Conservation (phyloP, 176 grass and related monocot genomes). For the Aegilops sharonensis region DNA sequence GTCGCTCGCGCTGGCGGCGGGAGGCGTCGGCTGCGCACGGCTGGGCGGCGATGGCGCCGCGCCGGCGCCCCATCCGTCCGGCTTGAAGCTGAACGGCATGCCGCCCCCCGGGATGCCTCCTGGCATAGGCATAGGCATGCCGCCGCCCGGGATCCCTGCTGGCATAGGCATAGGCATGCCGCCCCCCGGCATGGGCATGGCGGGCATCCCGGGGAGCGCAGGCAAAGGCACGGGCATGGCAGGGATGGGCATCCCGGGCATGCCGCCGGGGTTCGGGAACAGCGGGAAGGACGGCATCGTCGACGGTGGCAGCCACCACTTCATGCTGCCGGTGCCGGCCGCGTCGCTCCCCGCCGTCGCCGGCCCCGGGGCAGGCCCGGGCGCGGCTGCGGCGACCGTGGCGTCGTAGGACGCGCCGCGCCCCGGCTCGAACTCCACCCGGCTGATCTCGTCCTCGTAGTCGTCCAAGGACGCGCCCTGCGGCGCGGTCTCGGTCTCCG, state of each 20-base stretch:
- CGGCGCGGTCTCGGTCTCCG: constrained; percentile 11
- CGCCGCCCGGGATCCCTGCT: neutral
- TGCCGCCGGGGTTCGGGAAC: constrained; percentile 53
- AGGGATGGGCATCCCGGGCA: constrained; percentile 35
- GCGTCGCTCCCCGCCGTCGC: neutral
- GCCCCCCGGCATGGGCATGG: constrained; percentile 22
- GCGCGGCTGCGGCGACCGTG: neutral
- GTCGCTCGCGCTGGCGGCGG: neutral
- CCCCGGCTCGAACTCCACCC: constrained; percentile 48
- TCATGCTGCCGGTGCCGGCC: constrained; percentile 32
- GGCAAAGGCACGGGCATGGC: constrained; percentile 36
- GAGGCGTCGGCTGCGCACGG: constrained; percentile 7
- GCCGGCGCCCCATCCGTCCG: constrained; percentile 29
- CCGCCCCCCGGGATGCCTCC: neutral
- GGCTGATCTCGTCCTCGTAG: constrained; percentile 48
- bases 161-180: constrained; percentile 26
- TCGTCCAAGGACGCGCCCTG: constrained; percentile 20
- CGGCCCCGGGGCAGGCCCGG: neutral
- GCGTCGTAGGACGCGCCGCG: constrained; percentile 15
- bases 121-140: constrained; percentile 26
- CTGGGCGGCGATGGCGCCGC: constrained; percentile 6
- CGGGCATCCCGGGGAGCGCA: constrained; percentile 36
- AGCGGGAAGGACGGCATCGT: constrained; percentile 58
- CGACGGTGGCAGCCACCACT: constrained; percentile 58
- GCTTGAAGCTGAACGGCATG: constrained; percentile 24